Base-by-base conservation (phyloP, 2,329 filamentous ascomycete species). In the Thielaviopsis euricoi region DNA sequence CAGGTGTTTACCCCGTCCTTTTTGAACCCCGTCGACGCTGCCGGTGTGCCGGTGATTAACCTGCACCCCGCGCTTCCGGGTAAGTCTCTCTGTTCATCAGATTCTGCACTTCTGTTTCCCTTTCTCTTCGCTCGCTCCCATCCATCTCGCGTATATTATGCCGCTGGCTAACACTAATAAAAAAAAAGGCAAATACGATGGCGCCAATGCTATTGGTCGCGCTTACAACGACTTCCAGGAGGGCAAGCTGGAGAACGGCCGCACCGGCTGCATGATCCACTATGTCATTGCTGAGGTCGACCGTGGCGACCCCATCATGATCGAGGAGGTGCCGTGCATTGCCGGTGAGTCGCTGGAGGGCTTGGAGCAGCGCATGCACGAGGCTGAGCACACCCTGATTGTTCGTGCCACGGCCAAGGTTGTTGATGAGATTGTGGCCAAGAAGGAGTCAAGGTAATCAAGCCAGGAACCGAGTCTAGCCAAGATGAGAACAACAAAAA, bases 201-300 rank as follows among this genome's bases (percentile, higher is more conserved):
- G 89, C 4, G 80, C 82, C 46, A 73, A 78, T 63, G 89, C 89
- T 17, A 94, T 95, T 64, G 81, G 86, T 64, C 76, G 87, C 23
- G 88, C 89, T 2, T 89, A 82, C 70, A 76, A 80, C 52, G 88
- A 87, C 59, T 89, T 86, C 67, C 70, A 82, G 66, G 72, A 71
- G 1, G 78, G 79, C 6, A 78, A 77, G 62, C 78, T 88, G 10
- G 79, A 83, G 64, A 77, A 86, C 63, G 77, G 78, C 62, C 78
- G 76, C 62, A 94, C 89, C 0, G 89, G 90, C 0, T 83, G 94
- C 57, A 95, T 95, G 90, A 82, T 89, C 17, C 89, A 95, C 71
- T 85, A 90, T 70, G 89, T 95, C 52, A 83, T 87, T 61, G 74
- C 73, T 9, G 81, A 91, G 68, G 88, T 95, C 57, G 89, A 95